Evolutionary conservation across 495 filamentous ascomycete species (phyloP).

Genomic region (Evernia prunastri): DNA sequence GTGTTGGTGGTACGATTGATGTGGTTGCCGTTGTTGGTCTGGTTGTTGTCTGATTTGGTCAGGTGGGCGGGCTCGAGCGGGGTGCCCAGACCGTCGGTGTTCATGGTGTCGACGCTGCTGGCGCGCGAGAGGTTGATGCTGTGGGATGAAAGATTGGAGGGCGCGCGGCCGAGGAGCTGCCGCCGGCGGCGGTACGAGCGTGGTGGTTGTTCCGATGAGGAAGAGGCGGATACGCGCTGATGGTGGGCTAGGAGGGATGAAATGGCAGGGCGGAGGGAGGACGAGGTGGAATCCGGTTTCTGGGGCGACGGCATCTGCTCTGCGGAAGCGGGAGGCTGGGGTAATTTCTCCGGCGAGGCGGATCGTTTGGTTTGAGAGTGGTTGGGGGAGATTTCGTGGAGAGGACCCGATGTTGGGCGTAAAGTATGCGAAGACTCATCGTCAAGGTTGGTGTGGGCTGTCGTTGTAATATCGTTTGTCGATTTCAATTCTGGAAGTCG

Average conservation of each 20-base stretch:
- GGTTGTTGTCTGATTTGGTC: conserved; percentile 32
- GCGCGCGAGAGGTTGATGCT: conserved; percentile 36
- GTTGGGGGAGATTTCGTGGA: conserved; percentile 30
- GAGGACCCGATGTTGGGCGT: conserved; percentile 21
- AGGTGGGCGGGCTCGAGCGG: conserved; percentile 39
- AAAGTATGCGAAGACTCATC: conserved; percentile 13
- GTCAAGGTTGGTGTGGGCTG: conserved; percentile 6
- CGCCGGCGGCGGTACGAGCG: conserved; percentile 22
- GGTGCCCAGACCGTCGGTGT: conserved; percentile 47
- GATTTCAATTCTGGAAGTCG: background rate
- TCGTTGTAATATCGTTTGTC: background rate
- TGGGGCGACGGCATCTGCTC: background rate
- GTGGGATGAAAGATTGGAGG: conserved; percentile 37
- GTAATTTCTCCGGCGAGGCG: conserved; percentile 29
- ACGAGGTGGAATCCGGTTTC: background rate
- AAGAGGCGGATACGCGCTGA: conserved; percentile 22
- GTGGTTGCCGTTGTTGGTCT: conserved; percentile 23
- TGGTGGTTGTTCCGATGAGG: conserved; percentile 36
- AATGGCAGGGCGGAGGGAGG: conserved; percentile 27
- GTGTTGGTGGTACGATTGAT: conserved; percentile 5
- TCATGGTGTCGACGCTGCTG: conserved; percentile 50
- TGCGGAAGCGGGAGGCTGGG: background rate
- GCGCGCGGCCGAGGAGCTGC: conserved; percentile 43
- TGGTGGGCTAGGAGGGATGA: conserved; percentile 35
- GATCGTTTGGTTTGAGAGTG: conserved; percentile 31